Percentiles rank a stretch among this genome's conserved stretches.
Evolutionary conservation across 2,329 filamentous ascomycete genomes (phyloP).

Genomic region (Calonectria hawksworthii): DNA sequence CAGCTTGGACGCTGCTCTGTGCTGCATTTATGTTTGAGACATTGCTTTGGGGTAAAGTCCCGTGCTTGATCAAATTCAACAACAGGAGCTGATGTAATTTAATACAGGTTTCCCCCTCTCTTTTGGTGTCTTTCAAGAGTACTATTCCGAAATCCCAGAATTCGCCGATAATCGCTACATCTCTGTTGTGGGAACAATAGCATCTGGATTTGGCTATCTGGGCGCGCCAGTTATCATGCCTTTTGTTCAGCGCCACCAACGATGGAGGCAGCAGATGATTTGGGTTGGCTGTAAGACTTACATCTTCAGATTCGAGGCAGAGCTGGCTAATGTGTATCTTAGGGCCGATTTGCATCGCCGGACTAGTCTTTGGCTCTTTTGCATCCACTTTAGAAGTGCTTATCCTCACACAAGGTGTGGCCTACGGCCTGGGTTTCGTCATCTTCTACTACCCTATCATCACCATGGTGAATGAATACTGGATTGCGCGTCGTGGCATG

Average conservation of each 20-base stretch:
- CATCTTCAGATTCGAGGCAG: fast-evolving
- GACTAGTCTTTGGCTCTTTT: not conserved
- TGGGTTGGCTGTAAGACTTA: not conserved
- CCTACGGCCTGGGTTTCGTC: not conserved
- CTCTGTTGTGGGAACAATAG: not conserved
- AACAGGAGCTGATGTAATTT: too few relatives aligned
- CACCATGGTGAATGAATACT: not conserved
- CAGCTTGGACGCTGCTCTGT: not conserved
- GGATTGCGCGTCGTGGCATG: not conserved
- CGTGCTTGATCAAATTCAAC: fast-evolving
- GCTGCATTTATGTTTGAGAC: not conserved
- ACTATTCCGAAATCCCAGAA: not conserved
- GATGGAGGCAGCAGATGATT: not conserved
- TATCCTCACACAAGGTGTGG: not conserved
- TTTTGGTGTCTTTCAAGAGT: not conserved
- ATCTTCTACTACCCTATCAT: not conserved
- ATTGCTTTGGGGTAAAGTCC: not conserved
- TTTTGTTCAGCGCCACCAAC: not conserved
- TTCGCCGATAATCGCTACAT: not conserved
- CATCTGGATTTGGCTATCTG: not conserved
- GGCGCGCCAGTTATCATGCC: not conserved
- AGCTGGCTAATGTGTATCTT: not conserved
- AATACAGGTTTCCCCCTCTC: not conserved
- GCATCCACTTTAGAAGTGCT: not conserved
- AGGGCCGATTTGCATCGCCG: not conserved